Base-by-base conservation (phyloP, 179 eudicot species). In the Gypsophila paniculata region DNA sequence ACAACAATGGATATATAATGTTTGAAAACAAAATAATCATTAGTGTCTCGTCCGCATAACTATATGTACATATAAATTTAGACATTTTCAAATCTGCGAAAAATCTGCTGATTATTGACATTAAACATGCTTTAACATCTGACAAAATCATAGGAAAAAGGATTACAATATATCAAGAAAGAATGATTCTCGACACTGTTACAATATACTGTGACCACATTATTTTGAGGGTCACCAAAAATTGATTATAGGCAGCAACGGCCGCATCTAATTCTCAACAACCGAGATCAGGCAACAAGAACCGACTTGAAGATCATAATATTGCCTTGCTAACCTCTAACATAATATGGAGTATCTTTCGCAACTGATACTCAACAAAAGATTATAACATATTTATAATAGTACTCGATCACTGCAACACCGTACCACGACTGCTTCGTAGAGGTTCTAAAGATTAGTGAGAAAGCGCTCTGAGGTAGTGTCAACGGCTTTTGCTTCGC, bases 271-370 rank as follows among this genome's bases (percentile, higher is more conserved):
- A 2, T 46, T 46, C 52, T 7, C 52, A 10, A 46, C 52, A 39
- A 39, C 44, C 10, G 44, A 39, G 44, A 39, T 39, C 10, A 39
- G 44, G 44, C 44, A 39, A 39, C 44, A 8, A 6, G n/a, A 9
- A 44, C 49, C 18, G 25, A n/a, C n/a, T 74, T 58, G 48, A 42
- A 15, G 22, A 34, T 39, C 69, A 42, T 29, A 70, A 12, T 17
- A 54, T 53, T 54, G 79, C 79, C 57, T 57, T 75, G 39, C 63
- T 55, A 53, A 61, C 44, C 71, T 70, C 74, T 62, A 42, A 67
- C 18, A n/a, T 44, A 71, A 55, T 29, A 52, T 52, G 9, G 5
- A 53, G 46, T 13, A 25, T 12, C 54, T 48, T 51, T 18, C 17
- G 18, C 55, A 74, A 53, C 64, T 14, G 17, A 65, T 34, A 55